Base-by-base conservation (phyloP, 2,329 filamentous ascomycete genomes). In the Trichoderma sp. region DNA sequence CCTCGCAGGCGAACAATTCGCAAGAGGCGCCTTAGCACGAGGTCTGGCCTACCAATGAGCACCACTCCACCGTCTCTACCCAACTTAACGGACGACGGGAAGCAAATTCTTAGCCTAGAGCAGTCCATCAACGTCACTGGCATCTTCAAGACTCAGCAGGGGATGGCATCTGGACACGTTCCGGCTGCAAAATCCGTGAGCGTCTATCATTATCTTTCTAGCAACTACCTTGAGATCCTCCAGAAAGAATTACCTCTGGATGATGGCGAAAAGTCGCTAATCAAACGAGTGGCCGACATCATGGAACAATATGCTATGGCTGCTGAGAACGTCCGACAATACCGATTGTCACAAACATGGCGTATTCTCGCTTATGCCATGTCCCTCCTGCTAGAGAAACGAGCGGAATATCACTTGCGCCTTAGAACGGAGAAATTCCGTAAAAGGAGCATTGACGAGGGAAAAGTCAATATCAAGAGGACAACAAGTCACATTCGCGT, bases 311-410 rank as follows among this genome's bases (percentile, higher is more conserved):
- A 86, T 73, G 88, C 87, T 3, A 80, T 78, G 29, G 84, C 86
- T n/a, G 86, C 88, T 2, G 87, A 90, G 72, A 80, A 79, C 3
- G 84, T 85, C 24, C 84, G 83, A 37, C 81, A 87, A 59, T 90
- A 87, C 74, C 83, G 88, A 1, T 81, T 91, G 0, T 87, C 88
- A 5, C 88, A 91, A 74, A 89, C 87, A 1, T 91, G 88, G 88
- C 84, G 87, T 35, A 82, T 90, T 14, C 75, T 91, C 24, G 84
- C 85, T 0, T 89, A 86, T 73, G 85, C 85, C 11, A 84, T 88
- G 72, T 79, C 81, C 24, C 76, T 89, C 14, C 79, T 91, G 0
- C 80, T 91, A 1, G 80, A 79, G 19, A 82, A 84, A 35, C 82
- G 88, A 33, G 87, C 85, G 1, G 83, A 87, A 55, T 88, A 87